Percentiles rank a stretch among this genome's conserved stretches.
Evolutionary conservation across 1,284 basidiomycete genomes (phyloP).

Genomic region (Irpex sp.): DNA sequence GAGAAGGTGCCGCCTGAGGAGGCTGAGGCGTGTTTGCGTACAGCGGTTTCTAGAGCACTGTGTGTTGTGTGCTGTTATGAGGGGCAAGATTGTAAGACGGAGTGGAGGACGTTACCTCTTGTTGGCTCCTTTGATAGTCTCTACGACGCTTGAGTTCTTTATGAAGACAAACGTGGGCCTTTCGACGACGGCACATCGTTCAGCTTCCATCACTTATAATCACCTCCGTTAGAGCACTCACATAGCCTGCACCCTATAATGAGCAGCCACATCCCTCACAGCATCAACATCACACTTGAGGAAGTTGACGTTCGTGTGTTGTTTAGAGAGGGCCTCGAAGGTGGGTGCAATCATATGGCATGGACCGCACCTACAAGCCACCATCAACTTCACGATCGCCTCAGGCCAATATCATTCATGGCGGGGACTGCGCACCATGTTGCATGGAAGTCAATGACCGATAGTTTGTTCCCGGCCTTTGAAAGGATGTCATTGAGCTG

Average conservation of each 20-base stretch:
- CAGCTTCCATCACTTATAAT: no score
- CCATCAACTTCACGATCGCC: slow-evolving; percentile 1
- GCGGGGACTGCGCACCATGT: slow-evolving; percentile 45
- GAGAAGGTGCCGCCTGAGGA: slow-evolving; percentile 41
- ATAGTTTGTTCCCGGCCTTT: slow-evolving; percentile 57
- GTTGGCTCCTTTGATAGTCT: slow-evolving; percentile 65
- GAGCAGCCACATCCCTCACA: slow-evolving; percentile 54
- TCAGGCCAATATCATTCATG: no score
- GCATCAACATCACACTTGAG: slow-evolving; percentile 77
- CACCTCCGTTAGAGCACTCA: no score
- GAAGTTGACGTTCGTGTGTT: slow-evolving; percentile 67
- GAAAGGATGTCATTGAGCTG: slow-evolving; percentile 58
- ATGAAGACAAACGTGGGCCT: slow-evolving; percentile 77
- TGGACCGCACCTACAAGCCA: slow-evolving; percentile 66
- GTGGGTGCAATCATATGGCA: slow-evolving; percentile 74
- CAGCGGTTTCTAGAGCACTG: slow-evolving; percentile 53
- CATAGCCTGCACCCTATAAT: slow-evolving; percentile 65
- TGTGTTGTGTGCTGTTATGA: not conserved
- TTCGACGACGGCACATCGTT: no score
- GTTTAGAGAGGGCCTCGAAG: slow-evolving; percentile 60
- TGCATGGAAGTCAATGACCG: slow-evolving; percentile 81
- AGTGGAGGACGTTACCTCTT: slow-evolving; percentile 38
- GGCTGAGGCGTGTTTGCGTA: slow-evolving; percentile 44
- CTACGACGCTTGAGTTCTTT: slow-evolving; percentile 60
- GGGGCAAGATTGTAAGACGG: not conserved